phyloP scores from a whole-genome alignment of 2,329 filamentous ascomycete species.

The Claviceps fusiformis region DNA sequence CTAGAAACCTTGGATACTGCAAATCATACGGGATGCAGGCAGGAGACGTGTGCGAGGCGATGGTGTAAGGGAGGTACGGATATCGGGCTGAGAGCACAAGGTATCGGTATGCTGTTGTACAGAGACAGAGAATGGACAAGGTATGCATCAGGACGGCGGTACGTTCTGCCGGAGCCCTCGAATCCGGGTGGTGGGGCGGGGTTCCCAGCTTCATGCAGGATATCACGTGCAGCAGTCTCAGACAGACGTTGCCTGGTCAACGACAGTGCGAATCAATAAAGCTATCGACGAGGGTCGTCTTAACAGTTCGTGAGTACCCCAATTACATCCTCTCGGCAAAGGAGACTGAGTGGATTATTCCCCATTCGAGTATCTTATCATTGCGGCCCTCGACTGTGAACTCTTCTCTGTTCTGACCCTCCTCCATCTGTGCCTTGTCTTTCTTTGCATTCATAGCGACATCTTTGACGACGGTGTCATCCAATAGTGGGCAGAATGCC shows the following conservation, averaged over 20 bases:
- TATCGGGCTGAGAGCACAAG: conserved; percentile 18
- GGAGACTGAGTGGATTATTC: background rate
- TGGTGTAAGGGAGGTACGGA: conserved; percentile 10
- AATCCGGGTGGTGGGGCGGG: background rate
- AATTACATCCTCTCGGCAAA: background rate
- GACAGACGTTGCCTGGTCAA: conserved; percentile 10
- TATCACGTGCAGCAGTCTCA: conserved; percentile 14
- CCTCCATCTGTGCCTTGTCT: background rate
- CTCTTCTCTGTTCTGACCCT: background rate
- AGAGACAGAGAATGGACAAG: conserved; percentile 14
- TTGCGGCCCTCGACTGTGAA: background rate
- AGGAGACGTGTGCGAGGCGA: conserved; percentile 1
- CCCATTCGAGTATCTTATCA: background rate
- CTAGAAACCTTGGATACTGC: background rate
- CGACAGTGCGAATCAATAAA: conserved; percentile 1
- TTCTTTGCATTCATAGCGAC: background rate
- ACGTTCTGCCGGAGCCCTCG: conserved; percentile 16
- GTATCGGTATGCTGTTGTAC: conserved; percentile 11
- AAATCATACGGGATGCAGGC: conserved; percentile 2
- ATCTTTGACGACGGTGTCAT: background rate
- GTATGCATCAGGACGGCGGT: conserved; percentile 13
- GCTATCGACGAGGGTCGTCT: background rate
- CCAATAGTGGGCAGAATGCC: conserved; percentile 34
- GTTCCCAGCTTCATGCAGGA: background rate
- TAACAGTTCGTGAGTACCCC: background rate